These are phyloP conservation scores for Diplodia sapinea DNA, from an alignment of 2,329 filamentous ascomycete species.

Conservation along the genomic window DNA sequence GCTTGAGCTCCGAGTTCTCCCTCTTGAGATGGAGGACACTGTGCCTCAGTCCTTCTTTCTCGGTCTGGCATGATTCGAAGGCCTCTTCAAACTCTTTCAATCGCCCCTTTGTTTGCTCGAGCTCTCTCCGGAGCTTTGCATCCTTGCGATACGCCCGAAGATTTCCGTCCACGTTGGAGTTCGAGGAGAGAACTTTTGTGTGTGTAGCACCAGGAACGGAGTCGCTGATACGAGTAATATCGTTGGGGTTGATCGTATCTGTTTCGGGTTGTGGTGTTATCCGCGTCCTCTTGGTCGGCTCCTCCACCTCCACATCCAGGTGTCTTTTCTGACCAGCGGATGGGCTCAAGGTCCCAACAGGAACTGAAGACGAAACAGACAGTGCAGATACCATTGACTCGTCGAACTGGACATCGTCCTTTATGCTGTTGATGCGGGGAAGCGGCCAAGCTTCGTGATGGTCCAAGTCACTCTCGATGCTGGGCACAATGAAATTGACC, in stretches of 20 bases:
- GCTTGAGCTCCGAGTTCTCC: slow-evolving; percentile 18
- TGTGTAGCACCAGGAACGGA: not conserved
- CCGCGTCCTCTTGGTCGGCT: slow-evolving; percentile 38
- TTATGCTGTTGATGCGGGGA: slow-evolving; percentile 22
- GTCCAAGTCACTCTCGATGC: slow-evolving; percentile 35
- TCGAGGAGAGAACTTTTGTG: not conserved
- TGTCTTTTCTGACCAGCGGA: slow-evolving; percentile 34
- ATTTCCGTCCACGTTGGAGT: not conserved
- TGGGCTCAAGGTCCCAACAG: not conserved
- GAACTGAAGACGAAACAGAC: slow-evolving; percentile 6
- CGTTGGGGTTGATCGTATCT: slow-evolving; percentile 10
- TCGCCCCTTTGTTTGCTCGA: slow-evolving; percentile 36
- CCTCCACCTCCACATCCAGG: slow-evolving; percentile 28
- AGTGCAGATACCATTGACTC: slow-evolving; percentile 16
- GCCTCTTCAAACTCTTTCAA: slow-evolving; percentile 40
- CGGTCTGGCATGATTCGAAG: slow-evolving; percentile 34
- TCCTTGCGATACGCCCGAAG: slow-evolving; percentile 31
- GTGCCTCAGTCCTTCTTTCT: slow-evolving; percentile 16
- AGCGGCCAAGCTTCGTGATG: slow-evolving; percentile 34
- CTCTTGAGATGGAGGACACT: slow-evolving; percentile 2
- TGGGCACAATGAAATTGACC: slow-evolving; percentile 40
- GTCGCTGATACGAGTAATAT: slow-evolving; percentile 17
- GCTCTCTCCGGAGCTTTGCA: slow-evolving; percentile 35
- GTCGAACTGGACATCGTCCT: slow-evolving; percentile 13
- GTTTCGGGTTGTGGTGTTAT: slow-evolving; percentile 30